Base-by-base conservation (phyloP, 257 asterid species). In the Apocynum venetum region DNA sequence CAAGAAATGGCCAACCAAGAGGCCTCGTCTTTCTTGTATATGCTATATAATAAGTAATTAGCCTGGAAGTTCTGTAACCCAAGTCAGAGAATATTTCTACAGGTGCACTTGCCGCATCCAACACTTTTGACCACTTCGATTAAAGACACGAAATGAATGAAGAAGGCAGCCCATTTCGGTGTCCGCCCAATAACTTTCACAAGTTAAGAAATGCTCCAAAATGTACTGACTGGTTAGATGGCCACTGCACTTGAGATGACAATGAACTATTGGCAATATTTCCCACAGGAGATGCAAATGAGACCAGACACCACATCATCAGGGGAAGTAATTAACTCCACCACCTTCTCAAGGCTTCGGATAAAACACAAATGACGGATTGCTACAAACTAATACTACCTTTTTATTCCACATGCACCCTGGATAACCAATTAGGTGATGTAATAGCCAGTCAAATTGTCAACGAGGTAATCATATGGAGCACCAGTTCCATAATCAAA, bases 391-490 rank as follows among this genome's bases (percentile, higher is more conserved):
- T 73, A 60, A 49, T 74, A 79, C 72, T 35, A 77, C 72, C 82
- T 71, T 82, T 44, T 84, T 84, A 82, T 75, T 88, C 78, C 80
- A 80, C 70, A 80, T 3, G 61, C 79, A 73, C 10, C 41, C 55
- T 40, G 52, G 14, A 25, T 73, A 11, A 71, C 75, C 31, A 3
- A 0, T 74, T 85, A 83, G 9, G 90, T 82, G 68, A 85, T 51
- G 83, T 83, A 90, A 84, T 87, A 89, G 48, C 89, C 94, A 72
- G 71, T 80, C 76, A 83, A 70, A 78, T 91, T 78, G 74, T 90
- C 93, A 68, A 84, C 89, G 6, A 88, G 92, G 85, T 88, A 93
- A 56, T 86, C 92, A 76, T 71, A 79, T 1, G 86, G 86, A 43
- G 82, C 79, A 60, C 81, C 84, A 40, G 83, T 78, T 52, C 72